These are phyloP conservation scores for Syncephalastrum racemosum DNA, from an alignment of 371 early-diverging fungal genomes.

Conservation along the genomic window DNA sequence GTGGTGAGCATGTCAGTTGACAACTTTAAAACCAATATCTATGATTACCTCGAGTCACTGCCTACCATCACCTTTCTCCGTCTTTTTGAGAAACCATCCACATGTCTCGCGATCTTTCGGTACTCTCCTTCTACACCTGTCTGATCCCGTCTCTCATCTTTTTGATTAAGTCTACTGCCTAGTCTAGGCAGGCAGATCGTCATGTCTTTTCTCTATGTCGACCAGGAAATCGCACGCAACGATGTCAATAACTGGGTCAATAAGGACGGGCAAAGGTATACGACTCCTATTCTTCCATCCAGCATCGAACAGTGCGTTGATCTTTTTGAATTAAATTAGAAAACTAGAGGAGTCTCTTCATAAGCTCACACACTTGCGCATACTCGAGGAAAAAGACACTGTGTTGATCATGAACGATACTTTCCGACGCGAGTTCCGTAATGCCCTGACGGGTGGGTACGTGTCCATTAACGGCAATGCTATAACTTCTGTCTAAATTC, in stretches of 20 bases:
- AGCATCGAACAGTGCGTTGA: not conserved
- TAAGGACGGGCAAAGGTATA: slow-evolving; percentile 53
- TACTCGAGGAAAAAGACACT: slow-evolving; percentile 54
- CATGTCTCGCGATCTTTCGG: slow-evolving; percentile 93
- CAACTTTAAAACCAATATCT: slow-evolving; percentile 67
- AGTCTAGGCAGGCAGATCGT: slow-evolving; percentile 87
- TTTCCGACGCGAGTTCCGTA: slow-evolving; percentile 79
- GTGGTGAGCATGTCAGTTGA: slow-evolving; percentile 40
- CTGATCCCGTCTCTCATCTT: slow-evolving; percentile 1
- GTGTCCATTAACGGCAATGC: not conserved
- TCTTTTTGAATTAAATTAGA: slow-evolving; percentile 30
- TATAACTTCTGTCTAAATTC: not conserved
- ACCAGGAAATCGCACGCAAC: slow-evolving; percentile 52
- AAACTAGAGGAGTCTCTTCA: slow-evolving; percentile 61
- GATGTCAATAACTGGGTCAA: slow-evolving; percentile 76
- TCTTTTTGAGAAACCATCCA: slow-evolving; percentile 86
- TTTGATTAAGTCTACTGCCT: slow-evolving; percentile 68
- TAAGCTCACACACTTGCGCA: slow-evolving; percentile 67
- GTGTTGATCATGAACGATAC: slow-evolving; percentile 58
- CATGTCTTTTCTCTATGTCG: slow-evolving; percentile 84
- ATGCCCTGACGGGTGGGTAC: slow-evolving; percentile 91
- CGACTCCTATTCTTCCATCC: not conserved
- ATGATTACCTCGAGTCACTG: slow-evolving; percentile 81
- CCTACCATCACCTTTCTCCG: slow-evolving; percentile 73
- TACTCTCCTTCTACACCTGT: slow-evolving; percentile 23